phyloP scores from a whole-genome alignment of 331 rosid genomes.

The Rosa hybrid region DNA sequence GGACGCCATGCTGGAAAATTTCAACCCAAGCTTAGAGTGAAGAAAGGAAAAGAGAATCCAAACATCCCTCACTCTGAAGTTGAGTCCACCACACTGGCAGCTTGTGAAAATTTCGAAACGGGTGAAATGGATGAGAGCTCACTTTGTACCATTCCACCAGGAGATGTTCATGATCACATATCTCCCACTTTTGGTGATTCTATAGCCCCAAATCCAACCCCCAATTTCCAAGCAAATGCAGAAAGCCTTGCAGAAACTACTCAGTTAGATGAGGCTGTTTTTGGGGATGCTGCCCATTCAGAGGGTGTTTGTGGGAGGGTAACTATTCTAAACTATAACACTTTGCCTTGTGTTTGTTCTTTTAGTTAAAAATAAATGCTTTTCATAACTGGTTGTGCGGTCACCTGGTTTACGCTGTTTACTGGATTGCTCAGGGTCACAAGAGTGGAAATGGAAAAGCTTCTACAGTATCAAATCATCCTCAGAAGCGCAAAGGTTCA shows the following conservation, averaged over 20 bases:
- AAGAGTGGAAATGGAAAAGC: slow-evolving; percentile 28
- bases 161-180: slow-evolving; percentile 38
- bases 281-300: slow-evolving; percentile 44
- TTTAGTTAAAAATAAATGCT: not conserved
- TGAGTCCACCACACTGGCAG: slow-evolving; percentile 20
- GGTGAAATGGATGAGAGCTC: slow-evolving; percentile 23
- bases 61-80: slow-evolving; percentile 30
- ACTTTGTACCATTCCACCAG: slow-evolving; percentile 31
- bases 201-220: slow-evolving; percentile 27
- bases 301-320: slow-evolving; percentile 45
- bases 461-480: slow-evolving; percentile 29
- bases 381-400: slow-evolving; percentile 14
- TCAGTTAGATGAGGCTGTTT: slow-evolving; percentile 34
- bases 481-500: slow-evolving; percentile 35
- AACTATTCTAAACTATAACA: slow-evolving; percentile 22
- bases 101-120: slow-evolving; percentile 20
- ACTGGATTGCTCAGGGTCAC: slow-evolving; percentile 41
- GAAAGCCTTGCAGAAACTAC: slow-evolving; percentile 34
- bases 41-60: slow-evolving; percentile 26
- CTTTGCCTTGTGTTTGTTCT: not conserved
- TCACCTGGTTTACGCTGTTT: slow-evolving; percentile 24
- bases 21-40: slow-evolving; percentile 39
- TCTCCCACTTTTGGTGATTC: slow-evolving; percentile 37
- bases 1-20: slow-evolving; percentile 37
- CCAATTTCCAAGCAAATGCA: slow-evolving; percentile 42